Evolutionary conservation across 345 rosid genomes (phyloP).

Genomic region (Camelina neglecta): DNA sequence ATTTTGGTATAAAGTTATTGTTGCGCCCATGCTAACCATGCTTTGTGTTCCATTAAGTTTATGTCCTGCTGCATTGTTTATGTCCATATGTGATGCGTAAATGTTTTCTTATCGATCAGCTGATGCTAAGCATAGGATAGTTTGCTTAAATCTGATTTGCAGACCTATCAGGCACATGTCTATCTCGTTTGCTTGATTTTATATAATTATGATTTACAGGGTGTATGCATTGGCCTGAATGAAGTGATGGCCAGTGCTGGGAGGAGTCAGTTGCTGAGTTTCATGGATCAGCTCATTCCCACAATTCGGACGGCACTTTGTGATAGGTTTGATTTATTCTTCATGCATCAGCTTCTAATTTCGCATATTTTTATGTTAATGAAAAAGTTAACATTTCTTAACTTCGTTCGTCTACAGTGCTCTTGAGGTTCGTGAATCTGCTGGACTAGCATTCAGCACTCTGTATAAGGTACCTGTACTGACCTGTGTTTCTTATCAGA

Average conservation of each 20-base stretch:
- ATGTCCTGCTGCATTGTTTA: conserved; percentile 20
- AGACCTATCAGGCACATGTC: conserved; percentile 6
- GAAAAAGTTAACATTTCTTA: not conserved
- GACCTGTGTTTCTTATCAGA: conserved; percentile 19
- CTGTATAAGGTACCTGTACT: conserved; percentile 77
- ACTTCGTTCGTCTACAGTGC: conserved; percentile 49
- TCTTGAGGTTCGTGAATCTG: conserved; percentile 95
- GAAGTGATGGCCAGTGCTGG: conserved; percentile 99
- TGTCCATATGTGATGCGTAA: conserved; percentile 21
- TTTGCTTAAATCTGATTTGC: conserved; percentile 11
- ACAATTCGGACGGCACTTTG: conserved; percentile 95
- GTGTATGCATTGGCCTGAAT: conserved; percentile 97
- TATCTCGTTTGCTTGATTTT: conserved; percentile 13
- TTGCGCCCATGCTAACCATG: conserved; percentile 5
- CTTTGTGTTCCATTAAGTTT: conserved; percentile 16
- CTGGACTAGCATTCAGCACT: conserved; percentile 96
- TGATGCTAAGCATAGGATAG: conserved; percentile 31
- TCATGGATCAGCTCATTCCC: conserved; percentile 95
- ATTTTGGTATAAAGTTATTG: conserved; percentile 3
- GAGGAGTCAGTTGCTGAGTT: conserved; percentile 83
- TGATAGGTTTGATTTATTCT: conserved; percentile 65
- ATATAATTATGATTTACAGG: conserved; percentile 53
- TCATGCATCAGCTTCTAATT: conserved; percentile 21
- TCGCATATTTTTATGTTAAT: conserved; percentile 13
- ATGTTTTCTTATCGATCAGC: conserved; percentile 2